phyloP scores from a whole-genome alignment of 1,139 yeast species.

The Taphrina confusa region DNA sequence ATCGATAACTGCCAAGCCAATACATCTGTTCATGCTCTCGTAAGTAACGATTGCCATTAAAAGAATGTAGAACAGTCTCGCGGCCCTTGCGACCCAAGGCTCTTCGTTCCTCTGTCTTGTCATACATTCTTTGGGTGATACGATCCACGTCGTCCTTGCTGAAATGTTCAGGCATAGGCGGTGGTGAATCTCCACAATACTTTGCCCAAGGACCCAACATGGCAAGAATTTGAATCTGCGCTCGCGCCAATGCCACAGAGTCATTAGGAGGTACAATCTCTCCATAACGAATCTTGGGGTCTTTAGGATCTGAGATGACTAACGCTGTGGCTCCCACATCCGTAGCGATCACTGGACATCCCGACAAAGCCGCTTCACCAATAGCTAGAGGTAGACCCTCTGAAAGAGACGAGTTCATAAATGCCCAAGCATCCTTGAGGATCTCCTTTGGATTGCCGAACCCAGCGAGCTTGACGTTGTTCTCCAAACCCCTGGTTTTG shows the following conservation, averaged over 20 bases:
- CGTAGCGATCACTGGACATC: slow-evolving; percentile 21
- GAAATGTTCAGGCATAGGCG: slow-evolving; percentile 14
- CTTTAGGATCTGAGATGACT: slow-evolving; percentile 26
- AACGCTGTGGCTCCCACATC: slow-evolving; percentile 20
- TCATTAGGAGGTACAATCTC: slow-evolving; percentile 25
- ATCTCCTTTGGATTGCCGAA: slow-evolving; percentile 23
- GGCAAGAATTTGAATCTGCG: slow-evolving; percentile 20
- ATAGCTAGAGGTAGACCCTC: slow-evolving; percentile 21
- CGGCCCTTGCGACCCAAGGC: slow-evolving; percentile 23
- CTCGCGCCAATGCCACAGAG: slow-evolving; percentile 22
- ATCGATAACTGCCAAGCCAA: slow-evolving; percentile 21
- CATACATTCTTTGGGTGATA: slow-evolving; percentile 21
- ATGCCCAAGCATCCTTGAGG: slow-evolving; percentile 25
- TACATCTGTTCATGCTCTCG: slow-evolving; percentile 25
- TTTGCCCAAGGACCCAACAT: slow-evolving; percentile 24
- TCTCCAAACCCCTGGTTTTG: slow-evolving; percentile 8
- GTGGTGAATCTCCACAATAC: slow-evolving; percentile 20
- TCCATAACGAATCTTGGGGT: slow-evolving; percentile 19
- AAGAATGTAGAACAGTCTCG: slow-evolving; percentile 19
- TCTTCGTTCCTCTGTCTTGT: slow-evolving; percentile 22
- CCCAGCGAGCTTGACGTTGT: slow-evolving; percentile 19
- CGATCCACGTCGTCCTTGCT: slow-evolving; percentile 5
- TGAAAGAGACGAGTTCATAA: slow-evolving; percentile 21
- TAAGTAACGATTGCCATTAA: slow-evolving; percentile 17
- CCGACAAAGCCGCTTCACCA: slow-evolving; percentile 22